phyloP scores from a whole-genome alignment of 2,329 filamentous ascomycete genomes.

The Ascochyta clinopodiicola region DNA sequence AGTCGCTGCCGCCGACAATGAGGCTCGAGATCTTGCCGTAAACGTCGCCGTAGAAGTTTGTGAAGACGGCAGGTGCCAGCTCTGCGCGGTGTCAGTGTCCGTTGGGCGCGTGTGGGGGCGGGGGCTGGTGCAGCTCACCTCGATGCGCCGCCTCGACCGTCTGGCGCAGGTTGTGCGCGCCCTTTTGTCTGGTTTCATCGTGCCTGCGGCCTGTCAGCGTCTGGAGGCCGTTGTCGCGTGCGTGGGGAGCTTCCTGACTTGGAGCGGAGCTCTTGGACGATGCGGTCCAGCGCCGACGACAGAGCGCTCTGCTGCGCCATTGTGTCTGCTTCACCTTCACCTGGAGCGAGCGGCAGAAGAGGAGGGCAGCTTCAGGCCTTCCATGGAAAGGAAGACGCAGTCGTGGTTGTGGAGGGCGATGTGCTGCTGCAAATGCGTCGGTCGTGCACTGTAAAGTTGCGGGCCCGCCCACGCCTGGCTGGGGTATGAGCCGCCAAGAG shows the following conservation, averaged over 20 bases:
- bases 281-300: constrained; percentile 55
- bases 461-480: background rate
- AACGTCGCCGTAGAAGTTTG: constrained; percentile 70
- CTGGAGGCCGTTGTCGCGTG: background rate
- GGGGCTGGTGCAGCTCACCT: constrained; percentile 45
- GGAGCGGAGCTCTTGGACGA: constrained; percentile 64
- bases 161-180: constrained; percentile 52
- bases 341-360: constrained; percentile 40
- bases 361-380: constrained; percentile 28
- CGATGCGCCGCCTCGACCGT: constrained; percentile 54
- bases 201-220: constrained; percentile 45
- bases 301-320: constrained; percentile 47
- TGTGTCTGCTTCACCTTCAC: constrained; percentile 48
- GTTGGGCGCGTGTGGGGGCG: constrained; percentile 17
- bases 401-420: background rate
- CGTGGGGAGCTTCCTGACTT: constrained; percentile 50
- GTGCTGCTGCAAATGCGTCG: background rate
- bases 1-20: constrained; percentile 84
- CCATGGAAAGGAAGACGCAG: constrained; percentile 42
- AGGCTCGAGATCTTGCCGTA: constrained; percentile 72
- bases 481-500: constrained; percentile 8
- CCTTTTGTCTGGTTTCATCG: constrained; percentile 54
- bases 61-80: constrained; percentile 79
- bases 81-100: constrained; percentile 60
- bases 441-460: constrained; percentile 14